Base-by-base conservation (phyloP, 2,329 filamentous ascomycete genomes). In the Xylariaceae sp. region DNA sequence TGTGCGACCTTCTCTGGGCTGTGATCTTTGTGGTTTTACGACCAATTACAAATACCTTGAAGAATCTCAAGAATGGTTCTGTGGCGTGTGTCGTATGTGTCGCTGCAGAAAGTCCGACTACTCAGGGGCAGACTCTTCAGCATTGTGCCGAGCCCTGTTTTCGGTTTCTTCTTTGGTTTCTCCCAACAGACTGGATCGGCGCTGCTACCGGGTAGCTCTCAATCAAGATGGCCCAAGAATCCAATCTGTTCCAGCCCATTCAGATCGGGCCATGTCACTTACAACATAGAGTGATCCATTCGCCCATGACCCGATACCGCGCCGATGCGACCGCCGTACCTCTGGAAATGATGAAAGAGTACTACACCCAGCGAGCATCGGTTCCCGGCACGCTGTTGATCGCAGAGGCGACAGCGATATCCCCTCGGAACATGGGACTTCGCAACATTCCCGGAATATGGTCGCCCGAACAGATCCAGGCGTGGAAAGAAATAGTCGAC, bases 401-500 rank as follows among this genome's bases (percentile, higher is more conserved):
- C 62, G 78, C 78, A 7, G 84, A 86, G 71, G 82, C 76, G 1
- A 81, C 80, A 6, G 74, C 79, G 53, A 78, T 84, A 63, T 76
- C 79, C 0, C 68, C 74, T 3, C 72, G 74, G 65, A 77, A 71
- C 37, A 44, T 4, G 13, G 78, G 80, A 53, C 80, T 78, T 30
- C 37, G 55, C 64, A 63, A 80, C 62, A 75, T 77, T 2, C 82
- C 84, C 0, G 82, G 81, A 2, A 81, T 86, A 63, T 85, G 76
- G 69, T 79, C 67, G 56, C 70, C 76, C 2, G 76, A 74, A 6
- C 82, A 85, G 63, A 73, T 84, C 57, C 74, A 75, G 1, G 80
- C 75, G 0, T 87, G 84, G 84, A 81, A 77, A 59, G 72, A 76
- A 39, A 73, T 87, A 56, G 83, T 81, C 1, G 79, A 82, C 52